Conservation (phyloP, 495 filamentous ascomycete genomes). For the Monascus purpureus region DNA sequence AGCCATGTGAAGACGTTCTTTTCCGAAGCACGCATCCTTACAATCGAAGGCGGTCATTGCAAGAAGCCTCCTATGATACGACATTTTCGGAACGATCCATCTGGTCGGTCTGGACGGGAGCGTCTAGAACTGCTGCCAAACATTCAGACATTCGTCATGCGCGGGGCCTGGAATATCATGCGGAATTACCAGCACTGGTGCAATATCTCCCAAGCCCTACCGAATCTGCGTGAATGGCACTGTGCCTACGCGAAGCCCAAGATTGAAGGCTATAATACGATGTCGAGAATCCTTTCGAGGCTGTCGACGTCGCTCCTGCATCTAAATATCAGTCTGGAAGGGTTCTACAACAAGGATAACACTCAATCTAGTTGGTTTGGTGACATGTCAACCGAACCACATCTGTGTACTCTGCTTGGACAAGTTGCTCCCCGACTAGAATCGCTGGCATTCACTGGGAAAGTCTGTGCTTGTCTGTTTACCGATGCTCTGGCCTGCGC, state of each 20-base stretch:
- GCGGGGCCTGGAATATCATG: slow-evolving; percentile 65
- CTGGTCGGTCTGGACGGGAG: slow-evolving; percentile 11
- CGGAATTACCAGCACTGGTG: slow-evolving; percentile 49
- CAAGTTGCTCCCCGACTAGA: slow-evolving; percentile 42
- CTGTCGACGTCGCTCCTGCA: slow-evolving; percentile 40
- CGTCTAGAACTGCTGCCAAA: slow-evolving; percentile 27
- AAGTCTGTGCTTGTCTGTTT: slow-evolving; percentile 48
- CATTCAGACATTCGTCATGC: slow-evolving; percentile 50
- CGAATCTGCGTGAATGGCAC: slow-evolving; percentile 55
- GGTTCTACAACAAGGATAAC: slow-evolving; percentile 46
- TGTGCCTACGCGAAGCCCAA: slow-evolving; percentile 57
- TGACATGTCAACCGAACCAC: slow-evolving; percentile 10
- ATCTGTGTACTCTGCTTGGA: slow-evolving; percentile 45
- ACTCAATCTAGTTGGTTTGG: slow-evolving; percentile 13
- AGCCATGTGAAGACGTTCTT: slow-evolving; percentile 41
- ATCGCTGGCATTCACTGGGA: slow-evolving; percentile 51
- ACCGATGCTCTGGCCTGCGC: slow-evolving; percentile 26
- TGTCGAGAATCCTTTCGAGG: slow-evolving; percentile 40
- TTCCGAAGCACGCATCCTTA: slow-evolving; percentile 46
- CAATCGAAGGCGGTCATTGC: slow-evolving; percentile 62
- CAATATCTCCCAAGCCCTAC: slow-evolving; percentile 43
- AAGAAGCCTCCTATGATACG: slow-evolving; percentile 52
- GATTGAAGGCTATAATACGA: slow-evolving; percentile 50
- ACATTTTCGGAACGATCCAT: slow-evolving; percentile 30
- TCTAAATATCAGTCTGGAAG: slow-evolving; percentile 53